A percentile compares a stretch with the other conserved stretches of the same genome.
phyloP scores from a whole-genome alignment of 2,329 filamentous ascomycete species.

The Nemania sp. region DNA sequence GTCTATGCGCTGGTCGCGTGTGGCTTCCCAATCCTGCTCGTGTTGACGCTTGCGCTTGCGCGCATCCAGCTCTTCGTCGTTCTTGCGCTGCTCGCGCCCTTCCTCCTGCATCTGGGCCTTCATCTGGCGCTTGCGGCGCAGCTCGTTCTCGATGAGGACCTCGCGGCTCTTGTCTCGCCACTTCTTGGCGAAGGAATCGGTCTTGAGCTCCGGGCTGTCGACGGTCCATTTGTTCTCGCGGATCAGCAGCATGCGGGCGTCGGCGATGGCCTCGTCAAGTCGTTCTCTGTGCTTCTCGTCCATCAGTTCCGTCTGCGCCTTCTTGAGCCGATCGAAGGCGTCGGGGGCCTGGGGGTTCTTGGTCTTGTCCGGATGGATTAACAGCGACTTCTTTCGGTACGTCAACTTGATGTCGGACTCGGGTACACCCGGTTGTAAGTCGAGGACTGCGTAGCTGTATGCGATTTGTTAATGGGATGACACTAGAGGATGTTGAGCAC shows the following conservation, averaged over 20 bases:
- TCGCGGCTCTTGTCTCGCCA: slow-evolving; percentile 91
- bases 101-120: slow-evolving; percentile 98
- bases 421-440: slow-evolving; percentile 91
- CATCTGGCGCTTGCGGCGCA: slow-evolving; percentile 78
- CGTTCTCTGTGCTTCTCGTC: slow-evolving; percentile 89
- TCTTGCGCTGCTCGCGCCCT: slow-evolving; percentile 82
- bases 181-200: slow-evolving; percentile 77
- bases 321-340: slow-evolving; percentile 94
- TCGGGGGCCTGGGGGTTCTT: slow-evolving; percentile 88
- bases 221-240: slow-evolving; percentile 92
- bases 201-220: slow-evolving; percentile 85
- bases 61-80: slow-evolving; percentile 81
- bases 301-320: slow-evolving; percentile 87
- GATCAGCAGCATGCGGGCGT: slow-evolving; percentile 92
- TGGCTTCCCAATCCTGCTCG: slow-evolving; percentile 94
- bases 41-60: slow-evolving; percentile 87
- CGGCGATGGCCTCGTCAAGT: slow-evolving; percentile 93
- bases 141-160: slow-evolving; percentile 92
- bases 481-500: neutral
- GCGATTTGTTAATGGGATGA: slow-evolving; percentile 7
- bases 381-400: slow-evolving; percentile 97
- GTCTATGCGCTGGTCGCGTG: slow-evolving; percentile 84
- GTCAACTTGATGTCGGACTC: slow-evolving; percentile 94
- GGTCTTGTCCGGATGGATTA: slow-evolving; percentile 99
- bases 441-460: slow-evolving; percentile 83